Evolutionary conservation across 805 yeast genomes (phyloP).

Genomic region (Allodekkera sacchari): DNA sequence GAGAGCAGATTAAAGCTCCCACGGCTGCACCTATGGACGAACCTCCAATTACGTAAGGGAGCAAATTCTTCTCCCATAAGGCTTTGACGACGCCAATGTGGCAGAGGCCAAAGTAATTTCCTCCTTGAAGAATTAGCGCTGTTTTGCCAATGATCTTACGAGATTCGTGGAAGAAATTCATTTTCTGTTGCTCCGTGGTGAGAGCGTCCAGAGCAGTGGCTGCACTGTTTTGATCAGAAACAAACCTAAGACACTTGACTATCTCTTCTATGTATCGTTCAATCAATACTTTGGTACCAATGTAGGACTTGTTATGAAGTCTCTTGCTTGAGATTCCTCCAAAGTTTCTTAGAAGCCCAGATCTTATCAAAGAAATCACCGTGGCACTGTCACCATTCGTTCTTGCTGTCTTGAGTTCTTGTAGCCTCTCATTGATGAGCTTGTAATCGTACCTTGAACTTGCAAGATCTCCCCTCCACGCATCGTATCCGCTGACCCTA

Average conservation of each 20-base stretch:
- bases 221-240: constrained; percentile 33
- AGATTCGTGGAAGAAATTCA: constrained; percentile 77
- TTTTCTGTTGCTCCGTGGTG: constrained; percentile 41
- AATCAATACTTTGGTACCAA: constrained; percentile 83
- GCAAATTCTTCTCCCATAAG: constrained; percentile 58
- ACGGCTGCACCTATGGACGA: constrained; percentile 92
- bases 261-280: constrained; percentile 83
- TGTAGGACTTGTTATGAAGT: constrained; percentile 70
- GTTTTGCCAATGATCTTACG: constrained; percentile 85
- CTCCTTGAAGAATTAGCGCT: constrained; percentile 88
- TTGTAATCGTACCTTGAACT: constrained; percentile 78
- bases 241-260: constrained; percentile 52
- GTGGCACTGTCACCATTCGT: constrained; percentile 45
- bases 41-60: constrained; percentile 85
- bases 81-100: constrained; percentile 91
- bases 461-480: constrained; percentile 78
- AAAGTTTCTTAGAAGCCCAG: constrained; percentile 82
- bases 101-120: constrained; percentile 87
- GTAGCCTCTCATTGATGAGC: constrained; percentile 67
- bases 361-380: constrained; percentile 60
- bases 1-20: constrained; percentile 75
- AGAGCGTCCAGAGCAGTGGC: neutral
- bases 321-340: constrained; percentile 82
- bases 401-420: constrained; percentile 54
- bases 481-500: constrained; percentile 41